These are phyloP conservation scores for slime mould (Dictyostelium discoideum) DNA, from an alignment of 78 protist genomes.

Conservation along the genomic window DNA sequence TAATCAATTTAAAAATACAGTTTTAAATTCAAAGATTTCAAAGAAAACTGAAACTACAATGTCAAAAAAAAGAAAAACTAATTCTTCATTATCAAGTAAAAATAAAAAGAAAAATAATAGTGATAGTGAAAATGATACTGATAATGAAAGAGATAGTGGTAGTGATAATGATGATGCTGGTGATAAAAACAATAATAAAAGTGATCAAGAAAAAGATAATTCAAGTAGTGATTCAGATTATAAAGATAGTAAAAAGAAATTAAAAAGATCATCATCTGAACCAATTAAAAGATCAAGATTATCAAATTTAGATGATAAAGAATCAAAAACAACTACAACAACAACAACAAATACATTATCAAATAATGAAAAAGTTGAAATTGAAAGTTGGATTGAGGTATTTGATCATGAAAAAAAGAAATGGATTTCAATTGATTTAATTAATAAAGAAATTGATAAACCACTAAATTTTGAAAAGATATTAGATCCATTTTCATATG, in stretches of 20 bases:
- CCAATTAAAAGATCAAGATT: neutral
- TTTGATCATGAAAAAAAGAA: neutral
- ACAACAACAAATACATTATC: neutral
- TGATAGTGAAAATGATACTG: neutral
- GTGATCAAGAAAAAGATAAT: neutral
- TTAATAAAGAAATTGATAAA: conserved; percentile 2
- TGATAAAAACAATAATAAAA: neutral
- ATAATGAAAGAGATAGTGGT: neutral
- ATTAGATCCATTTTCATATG: conserved; percentile 51
- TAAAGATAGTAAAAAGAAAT: neutral
- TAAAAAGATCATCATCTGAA: conserved; percentile 14
- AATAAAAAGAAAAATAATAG: neutral
- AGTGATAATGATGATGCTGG: neutral
- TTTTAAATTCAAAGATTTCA: neutral
- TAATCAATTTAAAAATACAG: neutral
- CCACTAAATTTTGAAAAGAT: conserved; percentile 10
- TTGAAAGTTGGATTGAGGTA: conserved; percentile 49
- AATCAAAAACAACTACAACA: neutral
- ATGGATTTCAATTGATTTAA: conserved; percentile 43
- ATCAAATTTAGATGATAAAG: neutral
- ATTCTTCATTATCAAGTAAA: neutral
- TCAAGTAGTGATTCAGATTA: neutral
- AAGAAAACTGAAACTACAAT: neutral
- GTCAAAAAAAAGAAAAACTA: neutral
- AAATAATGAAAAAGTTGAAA: neutral